Percentiles rank a stretch among this genome's conserved stretches.
Evolutionary conservation across 306 rosid species (phyloP).

Genomic region (Sphenostylis stenocarpa): DNA sequence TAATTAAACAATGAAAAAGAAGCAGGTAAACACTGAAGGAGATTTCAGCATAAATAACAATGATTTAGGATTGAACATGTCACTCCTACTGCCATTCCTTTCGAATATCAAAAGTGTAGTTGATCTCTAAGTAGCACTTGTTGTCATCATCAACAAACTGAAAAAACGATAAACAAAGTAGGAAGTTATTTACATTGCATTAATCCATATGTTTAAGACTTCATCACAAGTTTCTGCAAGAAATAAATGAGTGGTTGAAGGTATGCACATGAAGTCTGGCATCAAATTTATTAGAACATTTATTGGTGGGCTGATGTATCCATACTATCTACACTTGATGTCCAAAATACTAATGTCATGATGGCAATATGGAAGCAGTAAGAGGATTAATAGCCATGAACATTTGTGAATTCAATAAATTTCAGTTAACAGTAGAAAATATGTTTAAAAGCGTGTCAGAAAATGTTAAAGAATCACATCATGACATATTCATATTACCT

Average conservation of each 20-base stretch:
- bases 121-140: slow-evolving; percentile 90
- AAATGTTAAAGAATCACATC: background rate
- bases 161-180: background rate
- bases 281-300: slow-evolving; percentile 39
- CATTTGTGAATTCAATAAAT: too few relatives aligned
- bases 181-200: background rate
- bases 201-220: background rate
- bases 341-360: slow-evolving; percentile 25
- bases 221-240: slow-evolving; percentile 6
- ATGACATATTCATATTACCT: slow-evolving; percentile 47
- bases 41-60: slow-evolving; percentile 47
- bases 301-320: slow-evolving; percentile 27
- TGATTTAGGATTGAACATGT: slow-evolving; percentile 32
- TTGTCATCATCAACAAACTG: slow-evolving; percentile 92
- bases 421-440: background rate
- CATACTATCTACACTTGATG: slow-evolving; percentile 33
- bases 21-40: slow-evolving; percentile 42
- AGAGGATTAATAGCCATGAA: background rate
- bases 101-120: slow-evolving; percentile 78
- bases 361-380: slow-evolving; percentile 1
- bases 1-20: slow-evolving; percentile 37
- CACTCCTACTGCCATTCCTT: slow-evolving; percentile 66
- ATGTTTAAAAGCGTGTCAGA: background rate
- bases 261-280: slow-evolving; percentile 35
- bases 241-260: slow-evolving; percentile 25